Conservation (phyloP, 2,329 filamentous ascomycete species). For the Fusarium sp. region DNA sequence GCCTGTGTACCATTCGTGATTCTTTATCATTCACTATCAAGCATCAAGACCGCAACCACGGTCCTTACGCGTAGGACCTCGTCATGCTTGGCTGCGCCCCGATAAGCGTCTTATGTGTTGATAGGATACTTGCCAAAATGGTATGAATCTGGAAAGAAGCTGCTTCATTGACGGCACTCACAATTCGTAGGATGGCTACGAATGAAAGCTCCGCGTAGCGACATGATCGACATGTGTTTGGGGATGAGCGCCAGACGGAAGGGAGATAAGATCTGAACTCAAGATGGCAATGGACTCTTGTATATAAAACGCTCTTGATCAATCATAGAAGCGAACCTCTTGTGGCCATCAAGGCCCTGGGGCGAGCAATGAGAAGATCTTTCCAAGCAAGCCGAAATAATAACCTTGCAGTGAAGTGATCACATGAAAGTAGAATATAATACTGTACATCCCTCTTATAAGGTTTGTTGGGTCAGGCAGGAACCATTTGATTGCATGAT, state of each 20-base stretch:
- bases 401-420: not conserved
- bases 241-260: not conserved
- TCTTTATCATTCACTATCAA: slow-evolving; percentile 47
- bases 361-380: slow-evolving; percentile 33
- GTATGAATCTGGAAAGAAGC: slow-evolving; percentile 49
- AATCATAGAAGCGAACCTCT: slow-evolving; percentile 18
- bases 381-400: slow-evolving; percentile 2
- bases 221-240: slow-evolving; percentile 21
- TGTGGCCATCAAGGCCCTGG: slow-evolving; percentile 27
- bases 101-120: slow-evolving; percentile 49
- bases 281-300: not conserved
- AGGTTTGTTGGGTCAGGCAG: no score
- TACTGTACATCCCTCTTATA: no score
- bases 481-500: no score
- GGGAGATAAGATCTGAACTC: not conserved
- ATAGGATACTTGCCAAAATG: slow-evolving; percentile 10
- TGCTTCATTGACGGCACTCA: slow-evolving; percentile 47
- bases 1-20: slow-evolving; percentile 5
- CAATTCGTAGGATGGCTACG: slow-evolving; percentile 47
- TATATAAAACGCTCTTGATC: slow-evolving; percentile 12
- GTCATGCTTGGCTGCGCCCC: slow-evolving; percentile 56
- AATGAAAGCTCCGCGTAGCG: slow-evolving; percentile 45
- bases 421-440: no score
- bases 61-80: slow-evolving; percentile 58
- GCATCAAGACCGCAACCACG: slow-evolving; percentile 53